phyloP scores from a whole-genome alignment of 495 filamentous ascomycete genomes.

The Chaetomium cochliodes region DNA sequence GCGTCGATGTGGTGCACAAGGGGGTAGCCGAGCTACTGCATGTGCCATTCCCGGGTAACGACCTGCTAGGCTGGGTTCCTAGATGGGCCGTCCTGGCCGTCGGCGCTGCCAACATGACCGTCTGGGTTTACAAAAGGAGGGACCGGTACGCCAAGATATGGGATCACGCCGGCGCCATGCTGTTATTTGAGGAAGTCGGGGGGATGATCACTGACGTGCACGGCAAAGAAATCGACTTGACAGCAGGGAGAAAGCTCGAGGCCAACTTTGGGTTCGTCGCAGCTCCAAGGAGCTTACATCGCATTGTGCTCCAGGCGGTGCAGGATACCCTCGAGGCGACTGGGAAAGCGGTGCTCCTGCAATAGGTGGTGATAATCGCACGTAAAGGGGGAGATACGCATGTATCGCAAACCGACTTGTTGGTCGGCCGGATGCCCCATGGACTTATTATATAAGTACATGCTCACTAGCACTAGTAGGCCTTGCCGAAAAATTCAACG shows the following conservation, averaged over 20 bases:
- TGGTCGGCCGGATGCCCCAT: not conserved
- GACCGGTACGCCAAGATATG: slow-evolving; percentile 61
- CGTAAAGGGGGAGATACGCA: not conserved
- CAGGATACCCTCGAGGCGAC: slow-evolving; percentile 37
- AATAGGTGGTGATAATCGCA: not conserved
- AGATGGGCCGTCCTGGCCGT: slow-evolving; percentile 63
- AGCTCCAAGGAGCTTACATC: slow-evolving; percentile 40
- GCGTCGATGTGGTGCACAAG: slow-evolving; percentile 45
- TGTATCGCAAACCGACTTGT: not conserved
- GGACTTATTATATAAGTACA: not conserved
- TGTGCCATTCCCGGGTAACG: slow-evolving; percentile 51
- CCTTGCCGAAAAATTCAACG: not conserved
- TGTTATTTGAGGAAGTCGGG: slow-evolving; percentile 65
- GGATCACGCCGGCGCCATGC: slow-evolving; percentile 70
- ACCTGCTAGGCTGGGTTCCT: slow-evolving; percentile 63
- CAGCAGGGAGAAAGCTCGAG: slow-evolving; percentile 44
- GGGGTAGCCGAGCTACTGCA: slow-evolving; percentile 49
- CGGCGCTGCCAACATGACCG: slow-evolving; percentile 57
- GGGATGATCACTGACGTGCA: slow-evolving; percentile 62
- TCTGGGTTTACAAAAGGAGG: slow-evolving; percentile 59
- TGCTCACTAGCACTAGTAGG: not conserved
- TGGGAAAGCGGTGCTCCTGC: slow-evolving; percentile 18
- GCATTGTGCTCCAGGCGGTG: slow-evolving; percentile 36
- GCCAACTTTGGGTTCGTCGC: slow-evolving; percentile 53
- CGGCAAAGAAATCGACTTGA: slow-evolving; percentile 52